Base-by-base conservation (phyloP, 345 rosid species). In the Tarenaya hassleriana region DNA sequence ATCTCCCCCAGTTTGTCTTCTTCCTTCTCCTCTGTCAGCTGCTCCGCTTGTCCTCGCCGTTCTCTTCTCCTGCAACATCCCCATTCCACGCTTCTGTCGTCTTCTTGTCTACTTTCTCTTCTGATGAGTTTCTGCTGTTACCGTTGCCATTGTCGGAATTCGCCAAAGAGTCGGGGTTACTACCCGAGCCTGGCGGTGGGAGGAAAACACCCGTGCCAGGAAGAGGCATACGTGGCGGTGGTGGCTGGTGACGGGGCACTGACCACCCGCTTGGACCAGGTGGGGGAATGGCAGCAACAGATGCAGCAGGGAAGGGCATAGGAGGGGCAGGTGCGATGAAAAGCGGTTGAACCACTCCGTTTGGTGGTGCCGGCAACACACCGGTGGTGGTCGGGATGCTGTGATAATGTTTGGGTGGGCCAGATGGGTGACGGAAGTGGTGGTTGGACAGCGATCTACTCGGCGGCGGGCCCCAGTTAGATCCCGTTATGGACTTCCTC, bases 191-290 rank as follows among this genome's bases (percentile, higher is more conserved):
- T 2, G 68, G 50, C 29, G 88, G 95, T 67, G 98, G 98, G 58
- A 92, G 90, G 75, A 88, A 92, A 41, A 88, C 98, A 44, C 98
- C 97, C 0, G 98, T 92, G 15, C 97, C 97, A n/a, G 94, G 86
- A 43, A 69, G 61, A 33, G 77, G 83, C 56, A 75, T 69, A 20
- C 86, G 77, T 41, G 82, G 74, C 38, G 88, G 43, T 48, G 80
- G 74, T 61, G 80, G 96, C 64, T 77, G 74, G 32, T 80, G 74
- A 55, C 83, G 72, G 57, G 80, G 73, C 86, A 81, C 52, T 29
- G 82, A 68, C 97, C 95, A 88, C 33, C 72, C 80, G 0, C 80
- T 61, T 8, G 94, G 71, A 14, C 68, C 71, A 4, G 86, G 62
- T 14, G 89, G 79, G 10, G 75, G 66, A 6, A n/a, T n/a, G n/a